Conservation (phyloP, 768 basidiomycete genomes). For the Suillus hirtellus region DNA sequence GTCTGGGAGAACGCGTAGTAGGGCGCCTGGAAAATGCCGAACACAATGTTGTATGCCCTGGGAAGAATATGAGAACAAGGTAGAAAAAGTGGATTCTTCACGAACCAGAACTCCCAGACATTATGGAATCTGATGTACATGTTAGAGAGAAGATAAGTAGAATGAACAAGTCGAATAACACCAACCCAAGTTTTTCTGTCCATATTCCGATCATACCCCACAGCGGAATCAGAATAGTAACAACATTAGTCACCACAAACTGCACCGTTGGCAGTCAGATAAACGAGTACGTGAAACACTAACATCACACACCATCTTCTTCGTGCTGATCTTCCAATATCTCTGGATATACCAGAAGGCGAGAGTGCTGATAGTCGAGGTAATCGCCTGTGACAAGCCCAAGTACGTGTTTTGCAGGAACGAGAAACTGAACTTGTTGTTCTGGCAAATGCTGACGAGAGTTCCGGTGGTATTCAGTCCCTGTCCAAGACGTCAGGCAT, state of each 20-base stretch:
- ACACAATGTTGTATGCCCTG: conserved; percentile 79
- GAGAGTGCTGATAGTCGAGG: conserved; percentile 69
- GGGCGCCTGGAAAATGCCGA: conserved; percentile 82
- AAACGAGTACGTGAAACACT: background rate
- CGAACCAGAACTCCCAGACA: conserved; percentile 84
- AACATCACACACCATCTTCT: conserved; percentile 62
- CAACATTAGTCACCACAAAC: conserved; percentile 77
- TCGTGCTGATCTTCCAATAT: conserved; percentile 77
- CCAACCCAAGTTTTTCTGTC: conserved; percentile 70
- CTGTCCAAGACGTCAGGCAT: conserved; percentile 36
- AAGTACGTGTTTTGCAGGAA: conserved; percentile 82
- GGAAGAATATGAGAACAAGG: conserved; percentile 1
- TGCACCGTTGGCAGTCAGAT: conserved; percentile 25
- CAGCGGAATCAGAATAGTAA: conserved; percentile 74
- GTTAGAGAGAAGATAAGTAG: background rate
- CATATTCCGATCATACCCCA: conserved; percentile 90
- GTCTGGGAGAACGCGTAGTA: conserved; percentile 87
- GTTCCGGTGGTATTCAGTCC: conserved; percentile 81
- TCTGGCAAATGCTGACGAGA: conserved; percentile 74
- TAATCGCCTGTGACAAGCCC: conserved; percentile 72
- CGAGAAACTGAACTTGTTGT: conserved; percentile 78
- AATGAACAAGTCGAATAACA: background rate
- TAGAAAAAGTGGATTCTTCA: conserved; percentile 8
- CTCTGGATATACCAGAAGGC: conserved; percentile 85
- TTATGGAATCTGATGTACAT: conserved; percentile 61